A percentile compares a stretch with the other conserved stretches of the same genome.
Evolutionary conservation across 192 early-diverging fungal species (phyloP).

Genomic region (Coemansia sp.): DNA sequence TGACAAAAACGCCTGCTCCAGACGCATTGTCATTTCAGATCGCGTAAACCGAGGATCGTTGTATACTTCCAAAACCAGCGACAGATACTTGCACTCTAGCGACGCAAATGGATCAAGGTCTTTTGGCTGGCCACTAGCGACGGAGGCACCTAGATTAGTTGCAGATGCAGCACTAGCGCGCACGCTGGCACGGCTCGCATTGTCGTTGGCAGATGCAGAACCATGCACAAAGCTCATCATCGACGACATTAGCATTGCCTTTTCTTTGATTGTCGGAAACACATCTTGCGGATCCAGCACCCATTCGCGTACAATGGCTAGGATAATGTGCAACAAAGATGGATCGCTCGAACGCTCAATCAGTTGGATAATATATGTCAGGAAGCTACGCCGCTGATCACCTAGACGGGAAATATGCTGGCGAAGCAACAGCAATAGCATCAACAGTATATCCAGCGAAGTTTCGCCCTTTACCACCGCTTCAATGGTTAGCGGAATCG

Average conservation of each 20-base stretch:
- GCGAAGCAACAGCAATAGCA: slow-evolving; percentile 55
- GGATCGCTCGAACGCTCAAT: slow-evolving; percentile 80
- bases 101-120: slow-evolving; percentile 32
- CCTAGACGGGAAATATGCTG: slow-evolving; percentile 67
- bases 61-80: slow-evolving; percentile 91
- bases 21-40: slow-evolving; percentile 86
- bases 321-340: slow-evolving; percentile 68
- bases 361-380: slow-evolving; percentile 76
- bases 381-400: slow-evolving; percentile 84
- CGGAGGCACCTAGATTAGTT: background rate
- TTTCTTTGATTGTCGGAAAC: slow-evolving; percentile 97
- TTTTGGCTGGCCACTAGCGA: slow-evolving; percentile 2
- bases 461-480: slow-evolving; percentile 40
- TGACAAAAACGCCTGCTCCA: slow-evolving; percentile 93
- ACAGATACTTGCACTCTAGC: slow-evolving; percentile 80
- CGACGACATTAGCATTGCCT: slow-evolving; percentile 85
- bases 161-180: slow-evolving; percentile 17
- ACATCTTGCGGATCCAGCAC: slow-evolving; percentile 74
- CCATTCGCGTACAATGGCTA: slow-evolving; percentile 87
- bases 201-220: slow-evolving; percentile 57
- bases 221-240: slow-evolving; percentile 85
- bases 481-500: slow-evolving; percentile 37
- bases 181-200: slow-evolving; percentile 30
- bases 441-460: slow-evolving; percentile 40
- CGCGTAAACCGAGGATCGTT: slow-evolving; percentile 74